phyloP scores from a whole-genome alignment of 2,329 filamentous ascomycete genomes.

The Aureobasidium mangrovei region DNA sequence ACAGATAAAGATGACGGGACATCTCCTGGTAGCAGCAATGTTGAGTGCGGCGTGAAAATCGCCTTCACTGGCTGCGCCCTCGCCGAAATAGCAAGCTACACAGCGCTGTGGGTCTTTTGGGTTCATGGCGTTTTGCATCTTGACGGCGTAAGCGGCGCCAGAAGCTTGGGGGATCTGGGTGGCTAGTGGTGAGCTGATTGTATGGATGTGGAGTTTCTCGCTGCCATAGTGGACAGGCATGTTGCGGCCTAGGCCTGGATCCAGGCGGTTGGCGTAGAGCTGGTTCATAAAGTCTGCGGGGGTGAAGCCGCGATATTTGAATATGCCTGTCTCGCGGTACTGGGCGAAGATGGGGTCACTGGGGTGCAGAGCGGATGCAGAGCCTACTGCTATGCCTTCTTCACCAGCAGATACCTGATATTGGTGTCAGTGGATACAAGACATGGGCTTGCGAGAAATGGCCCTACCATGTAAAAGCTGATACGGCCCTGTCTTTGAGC shows the following conservation, averaged over 20 bases:
- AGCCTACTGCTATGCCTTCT: conserved; percentile 87
- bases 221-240: conserved; percentile 98
- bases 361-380: conserved; percentile 71
- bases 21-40: conserved; percentile 80
- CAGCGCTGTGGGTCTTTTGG: conserved; percentile 59
- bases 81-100: conserved; percentile 79
- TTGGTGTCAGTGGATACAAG: not conserved
- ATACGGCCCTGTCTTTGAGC: conserved; percentile 89
- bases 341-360: conserved; percentile 89
- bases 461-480: conserved; percentile 85
- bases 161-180: conserved; percentile 85
- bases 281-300: conserved; percentile 91
- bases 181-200: conserved; percentile 75
- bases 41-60: conserved; percentile 90
- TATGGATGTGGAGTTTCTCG: conserved; percentile 75
- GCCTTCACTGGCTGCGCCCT: conserved; percentile 82
- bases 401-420: conserved; percentile 65
- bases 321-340: conserved; percentile 88
- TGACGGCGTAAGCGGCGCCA: conserved; percentile 79
- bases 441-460: conserved; percentile 15
- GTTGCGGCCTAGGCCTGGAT: conserved; percentile 73
- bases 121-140: conserved; percentile 66
- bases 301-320: conserved; percentile 79
- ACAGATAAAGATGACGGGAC: conserved; percentile 82
- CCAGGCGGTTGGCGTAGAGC: conserved; percentile 77